Conservation (phyloP, 345 rosid genomes). For the Isatis tinctoria region DNA sequence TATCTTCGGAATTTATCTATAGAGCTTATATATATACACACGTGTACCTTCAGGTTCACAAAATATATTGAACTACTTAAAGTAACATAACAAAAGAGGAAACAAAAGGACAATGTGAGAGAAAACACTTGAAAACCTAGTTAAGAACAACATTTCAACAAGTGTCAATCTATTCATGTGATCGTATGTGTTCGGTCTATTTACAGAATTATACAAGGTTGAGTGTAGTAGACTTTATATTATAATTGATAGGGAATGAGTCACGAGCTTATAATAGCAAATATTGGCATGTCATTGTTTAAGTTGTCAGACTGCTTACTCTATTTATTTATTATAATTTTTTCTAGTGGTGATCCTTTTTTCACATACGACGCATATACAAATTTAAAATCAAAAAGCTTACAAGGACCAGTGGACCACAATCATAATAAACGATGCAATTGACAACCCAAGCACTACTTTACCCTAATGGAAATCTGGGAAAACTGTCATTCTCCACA, state of each 20-base stretch:
- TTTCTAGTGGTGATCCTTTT: slow-evolving; percentile 21
- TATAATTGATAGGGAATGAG: slow-evolving; percentile 14
- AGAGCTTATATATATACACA: neutral
- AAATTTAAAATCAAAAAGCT: neutral
- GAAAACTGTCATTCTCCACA: too few species aligned
- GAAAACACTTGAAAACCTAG: slow-evolving; percentile 13
- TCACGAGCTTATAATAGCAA: slow-evolving; percentile 32
- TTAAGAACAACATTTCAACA: slow-evolving; percentile 18
- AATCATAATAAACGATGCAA: slow-evolving; percentile 11
- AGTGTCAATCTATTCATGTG: slow-evolving; percentile 14
- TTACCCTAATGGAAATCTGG: neutral
- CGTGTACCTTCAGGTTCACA: neutral
- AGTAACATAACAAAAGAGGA: slow-evolving; percentile 22
- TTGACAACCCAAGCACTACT: slow-evolving; percentile 34
- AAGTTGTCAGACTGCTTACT: slow-evolving; percentile 23
- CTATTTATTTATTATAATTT: neutral
- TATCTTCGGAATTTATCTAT: neutral
- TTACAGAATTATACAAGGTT: slow-evolving; percentile 25
- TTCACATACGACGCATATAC: neutral
- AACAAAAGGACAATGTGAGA: slow-evolving; percentile 17
- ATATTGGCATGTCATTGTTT: slow-evolving; percentile 25
- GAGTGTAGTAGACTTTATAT: neutral
- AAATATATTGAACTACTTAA: neutral
- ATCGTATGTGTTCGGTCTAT: slow-evolving; percentile 17
- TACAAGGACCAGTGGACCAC: slow-evolving; percentile 28